A percentile compares a stretch with the other conserved stretches of the same genome.
phyloP scores from a whole-genome alignment of 176 grass and related monocot genomes.

The Urochloa ruziziensis region DNA sequence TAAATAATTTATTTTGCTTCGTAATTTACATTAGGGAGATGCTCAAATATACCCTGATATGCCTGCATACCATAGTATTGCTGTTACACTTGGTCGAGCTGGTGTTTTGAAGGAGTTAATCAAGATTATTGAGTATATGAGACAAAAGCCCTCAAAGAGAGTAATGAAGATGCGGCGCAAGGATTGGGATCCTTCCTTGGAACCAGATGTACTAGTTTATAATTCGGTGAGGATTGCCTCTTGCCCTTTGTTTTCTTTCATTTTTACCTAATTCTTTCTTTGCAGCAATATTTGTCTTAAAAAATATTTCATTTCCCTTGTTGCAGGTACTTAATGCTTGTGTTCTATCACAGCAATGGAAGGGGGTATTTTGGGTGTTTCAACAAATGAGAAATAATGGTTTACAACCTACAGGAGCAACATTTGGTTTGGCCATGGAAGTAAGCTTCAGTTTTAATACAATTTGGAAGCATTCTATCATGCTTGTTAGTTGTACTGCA shows the following conservation, averaged over 20 bases:
- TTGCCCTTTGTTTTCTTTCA: constrained; percentile 13
- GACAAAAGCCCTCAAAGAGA: constrained; percentile 62
- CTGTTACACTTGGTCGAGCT: constrained; percentile 87
- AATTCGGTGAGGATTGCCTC: constrained; percentile 57
- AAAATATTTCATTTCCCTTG: constrained; percentile 20
- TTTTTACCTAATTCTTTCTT: neutral
- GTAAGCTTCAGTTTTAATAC: constrained; percentile 40
- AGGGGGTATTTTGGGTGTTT: constrained; percentile 95
- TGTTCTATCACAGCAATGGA: constrained; percentile 78
- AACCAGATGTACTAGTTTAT: constrained; percentile 85
- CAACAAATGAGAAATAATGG: constrained; percentile 70
- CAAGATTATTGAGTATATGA: constrained; percentile 72
- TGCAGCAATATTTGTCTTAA: constrained; percentile 2
- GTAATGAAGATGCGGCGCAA: constrained; percentile 56
- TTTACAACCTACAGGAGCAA: constrained; percentile 73
- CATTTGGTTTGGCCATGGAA: constrained; percentile 93
- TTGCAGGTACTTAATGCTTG: constrained; percentile 88
- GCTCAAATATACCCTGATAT: constrained; percentile 93
- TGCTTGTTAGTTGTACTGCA: neutral
- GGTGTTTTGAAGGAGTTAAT: constrained; percentile 80
- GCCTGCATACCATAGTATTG: constrained; percentile 89
- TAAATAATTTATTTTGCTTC: constrained; percentile 16
- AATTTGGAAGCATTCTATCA: neutral
- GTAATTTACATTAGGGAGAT: constrained; percentile 54
- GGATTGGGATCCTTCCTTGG: constrained; percentile 81